Evolutionary conservation across 257 asterid species (phyloP).

Genomic region (Przewalskia tangutica): DNA sequence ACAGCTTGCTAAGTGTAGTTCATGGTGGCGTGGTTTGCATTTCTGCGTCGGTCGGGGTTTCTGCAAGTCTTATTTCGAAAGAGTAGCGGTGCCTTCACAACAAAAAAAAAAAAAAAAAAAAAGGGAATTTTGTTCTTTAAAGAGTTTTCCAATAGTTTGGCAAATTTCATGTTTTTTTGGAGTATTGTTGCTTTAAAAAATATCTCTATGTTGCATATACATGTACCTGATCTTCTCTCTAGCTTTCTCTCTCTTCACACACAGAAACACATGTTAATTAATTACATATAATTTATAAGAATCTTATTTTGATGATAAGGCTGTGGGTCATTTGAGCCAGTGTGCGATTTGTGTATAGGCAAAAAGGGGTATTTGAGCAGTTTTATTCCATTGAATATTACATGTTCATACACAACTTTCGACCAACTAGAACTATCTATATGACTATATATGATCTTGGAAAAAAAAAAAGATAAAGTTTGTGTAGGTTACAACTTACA

Average conservation of each 20-base stretch:
- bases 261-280: neutral
- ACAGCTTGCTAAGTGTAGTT: no score
- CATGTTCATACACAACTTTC: constrained; percentile 11
- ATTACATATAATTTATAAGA: neutral
- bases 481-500: neutral
- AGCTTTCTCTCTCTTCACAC: neutral
- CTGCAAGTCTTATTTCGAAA: no score
- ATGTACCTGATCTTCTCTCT: neutral
- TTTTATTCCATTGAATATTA: neutral
- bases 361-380: neutral
- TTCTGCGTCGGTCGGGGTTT: no score
- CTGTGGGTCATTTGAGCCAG: neutral
- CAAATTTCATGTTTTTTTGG: neutral
- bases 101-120: no score
- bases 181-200: neutral
- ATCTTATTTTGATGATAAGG: neutral
- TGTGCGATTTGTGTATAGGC: neutral
- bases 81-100: no score
- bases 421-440: neutral
- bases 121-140: no score
- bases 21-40: no score
- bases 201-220: constrained; percentile 3
- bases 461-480: neutral
- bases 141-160: no score
- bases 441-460: neutral